These are phyloP conservation scores for Blastocystis sp. DNA, from an alignment of 352 stramenopile genomes.

Conservation along the genomic window DNA sequence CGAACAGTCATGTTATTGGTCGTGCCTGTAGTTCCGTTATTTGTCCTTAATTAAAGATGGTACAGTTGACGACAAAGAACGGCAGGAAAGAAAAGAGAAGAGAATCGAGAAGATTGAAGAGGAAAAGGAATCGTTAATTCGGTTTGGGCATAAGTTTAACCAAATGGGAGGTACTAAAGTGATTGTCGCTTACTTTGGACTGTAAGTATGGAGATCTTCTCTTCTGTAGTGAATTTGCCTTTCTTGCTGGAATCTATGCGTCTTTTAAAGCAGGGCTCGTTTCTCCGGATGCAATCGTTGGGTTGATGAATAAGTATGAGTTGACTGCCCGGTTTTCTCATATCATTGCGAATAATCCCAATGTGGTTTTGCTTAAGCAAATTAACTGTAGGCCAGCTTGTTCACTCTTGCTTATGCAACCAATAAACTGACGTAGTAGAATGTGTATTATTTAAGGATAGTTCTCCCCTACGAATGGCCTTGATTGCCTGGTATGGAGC, in stretches of 20 bases:
- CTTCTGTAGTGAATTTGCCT: background rate
- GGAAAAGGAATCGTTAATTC: background rate
- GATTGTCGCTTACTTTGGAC: conserved; percentile 30
- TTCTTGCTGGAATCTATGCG: background rate
- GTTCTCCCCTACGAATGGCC: conserved; percentile 36
- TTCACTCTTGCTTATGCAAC: background rate
- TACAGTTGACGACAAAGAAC: background rate
- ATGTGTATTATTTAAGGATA: background rate
- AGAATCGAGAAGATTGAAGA: background rate
- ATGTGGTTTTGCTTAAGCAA: background rate
- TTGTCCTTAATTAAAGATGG: background rate
- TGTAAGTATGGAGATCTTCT: background rate
- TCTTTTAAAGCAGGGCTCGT: conserved; percentile 22
- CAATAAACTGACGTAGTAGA: conserved; percentile 8
- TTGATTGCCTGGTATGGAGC: background rate
- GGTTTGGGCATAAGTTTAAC: conserved; percentile 50
- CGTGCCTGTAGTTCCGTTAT: background rate
- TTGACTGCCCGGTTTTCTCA: conserved; percentile 31
- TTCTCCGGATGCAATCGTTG: conserved; percentile 3
- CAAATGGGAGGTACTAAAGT: conserved; percentile 32
- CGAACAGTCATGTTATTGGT: background rate
- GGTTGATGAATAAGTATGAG: conserved; percentile 44
- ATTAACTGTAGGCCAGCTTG: background rate
- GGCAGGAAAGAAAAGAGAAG: background rate
- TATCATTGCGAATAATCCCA: conserved; percentile 37